These are phyloP conservation scores for Vachellia collinsii DNA, from an alignment of 306 rosid genomes.

Conservation along the genomic window DNA sequence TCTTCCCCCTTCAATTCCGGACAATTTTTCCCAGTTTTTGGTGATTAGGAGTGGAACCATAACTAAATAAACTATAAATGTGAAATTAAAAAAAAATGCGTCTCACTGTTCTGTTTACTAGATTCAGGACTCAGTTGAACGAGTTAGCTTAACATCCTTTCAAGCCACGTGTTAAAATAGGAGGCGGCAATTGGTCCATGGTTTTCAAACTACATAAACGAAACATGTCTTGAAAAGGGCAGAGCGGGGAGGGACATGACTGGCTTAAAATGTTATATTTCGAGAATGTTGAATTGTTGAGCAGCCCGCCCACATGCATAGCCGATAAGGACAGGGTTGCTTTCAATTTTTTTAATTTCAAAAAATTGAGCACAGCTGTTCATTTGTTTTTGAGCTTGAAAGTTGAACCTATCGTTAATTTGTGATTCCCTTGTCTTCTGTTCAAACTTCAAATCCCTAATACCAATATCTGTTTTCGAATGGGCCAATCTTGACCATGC, in stretches of 20 bases:
- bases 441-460: slow-evolving; percentile 6
- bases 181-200: neutral
- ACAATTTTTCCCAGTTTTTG: neutral
- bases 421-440: neutral
- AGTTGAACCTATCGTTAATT: neutral
- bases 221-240: neutral
- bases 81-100: too few relatives aligned
- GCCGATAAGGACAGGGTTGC: neutral
- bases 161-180: neutral
- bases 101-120: neutral
- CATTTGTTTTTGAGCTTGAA: neutral
- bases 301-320: neutral
- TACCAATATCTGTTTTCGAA: neutral
- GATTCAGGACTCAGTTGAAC: neutral
- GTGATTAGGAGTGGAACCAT: neutral
- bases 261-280: neutral
- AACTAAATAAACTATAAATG: neutral
- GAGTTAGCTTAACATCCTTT: neutral
- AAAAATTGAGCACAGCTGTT: neutral
- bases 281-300: neutral
- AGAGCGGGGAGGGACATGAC: neutral
- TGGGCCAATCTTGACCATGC: neutral
- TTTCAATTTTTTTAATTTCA: neutral
- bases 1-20: neutral
- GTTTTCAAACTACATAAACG: neutral